These are phyloP conservation scores for Lichtheimia corymbifera DNA, from an alignment of 371 early-diverging fungal species.

Conservation along the genomic window DNA sequence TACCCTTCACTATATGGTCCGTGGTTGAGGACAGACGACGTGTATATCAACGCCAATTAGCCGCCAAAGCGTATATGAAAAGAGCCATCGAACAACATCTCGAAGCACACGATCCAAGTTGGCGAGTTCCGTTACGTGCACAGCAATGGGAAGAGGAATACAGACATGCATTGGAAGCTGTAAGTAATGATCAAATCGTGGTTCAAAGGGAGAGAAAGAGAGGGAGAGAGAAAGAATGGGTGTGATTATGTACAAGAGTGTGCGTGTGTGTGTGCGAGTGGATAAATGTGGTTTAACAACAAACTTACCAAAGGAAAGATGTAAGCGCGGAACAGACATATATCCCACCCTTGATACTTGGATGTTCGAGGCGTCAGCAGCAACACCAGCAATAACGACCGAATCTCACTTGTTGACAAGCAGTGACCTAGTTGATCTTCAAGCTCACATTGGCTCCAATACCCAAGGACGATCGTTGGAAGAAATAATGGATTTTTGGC, in stretches of 20 bases:
- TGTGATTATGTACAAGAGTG: too few species aligned
- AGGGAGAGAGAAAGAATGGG: too few species aligned
- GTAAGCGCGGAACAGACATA: constrained; percentile 14
- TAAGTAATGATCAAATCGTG: constrained; percentile 7
- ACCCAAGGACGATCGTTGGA: constrained; percentile 12
- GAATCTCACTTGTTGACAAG: constrained; percentile 10
- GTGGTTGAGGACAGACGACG: constrained; percentile 24
- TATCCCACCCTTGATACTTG: not conserved
- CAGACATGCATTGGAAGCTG: constrained; percentile 19
- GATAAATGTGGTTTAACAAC: constrained; percentile 2
- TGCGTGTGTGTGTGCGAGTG: not conserved
- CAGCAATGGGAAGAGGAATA: constrained; percentile 33
- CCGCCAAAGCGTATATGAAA: constrained; percentile 13
- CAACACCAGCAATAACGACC: not conserved
- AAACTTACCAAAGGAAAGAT: constrained; percentile 13
- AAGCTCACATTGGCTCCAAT: constrained; percentile 6
- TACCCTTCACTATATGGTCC: constrained; percentile 26
- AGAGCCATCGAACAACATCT: constrained; percentile 21
- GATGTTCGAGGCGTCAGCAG: not conserved
- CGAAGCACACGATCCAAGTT: constrained; percentile 17
- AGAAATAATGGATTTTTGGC: constrained; percentile 24
- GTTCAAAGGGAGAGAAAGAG: not conserved
- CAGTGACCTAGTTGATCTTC: constrained; percentile 18
- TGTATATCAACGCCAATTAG: constrained; percentile 21
- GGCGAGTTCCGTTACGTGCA: constrained; percentile 14